Conservation (phyloP, 163 green algal species). For the Scenedesmus sp. region DNA sequence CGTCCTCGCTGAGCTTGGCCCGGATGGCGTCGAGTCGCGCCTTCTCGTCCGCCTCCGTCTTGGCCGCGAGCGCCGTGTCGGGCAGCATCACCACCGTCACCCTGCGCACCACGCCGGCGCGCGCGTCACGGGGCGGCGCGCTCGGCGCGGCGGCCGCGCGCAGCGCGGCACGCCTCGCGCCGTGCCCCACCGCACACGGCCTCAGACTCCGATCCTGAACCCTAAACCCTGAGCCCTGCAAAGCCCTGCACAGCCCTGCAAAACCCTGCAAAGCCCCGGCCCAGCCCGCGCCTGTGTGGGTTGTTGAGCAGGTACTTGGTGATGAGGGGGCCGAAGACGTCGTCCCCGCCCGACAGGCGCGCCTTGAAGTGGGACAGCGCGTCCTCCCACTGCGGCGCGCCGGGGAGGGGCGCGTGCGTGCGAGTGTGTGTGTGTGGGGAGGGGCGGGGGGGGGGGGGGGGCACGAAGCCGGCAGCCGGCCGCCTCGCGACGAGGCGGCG, state of each 20-base stretch:
- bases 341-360: constrained; percentile 78
- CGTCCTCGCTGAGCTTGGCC: constrained; percentile 62
- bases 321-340: constrained; percentile 95
- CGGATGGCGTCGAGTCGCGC: constrained; percentile 64
- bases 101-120: too few species aligned
- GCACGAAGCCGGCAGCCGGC: too few species aligned
- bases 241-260: too few species aligned
- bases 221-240: neutral
- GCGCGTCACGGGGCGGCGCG: too few species aligned
- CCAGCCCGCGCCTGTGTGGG: constrained; percentile 66
- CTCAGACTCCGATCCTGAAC: neutral
- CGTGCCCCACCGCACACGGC: neutral
- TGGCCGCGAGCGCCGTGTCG: constrained; percentile 67
- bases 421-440: constrained; percentile 23
- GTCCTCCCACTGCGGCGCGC: constrained; percentile 86
- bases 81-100: constrained; percentile 86
- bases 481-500: too few species aligned
- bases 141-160: too few species aligned
- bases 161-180: too few species aligned
- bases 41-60: constrained; percentile 84
- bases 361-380: constrained; percentile 90
- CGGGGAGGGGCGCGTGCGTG: too few species aligned
- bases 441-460: neutral
- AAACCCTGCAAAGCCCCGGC: too few species aligned
- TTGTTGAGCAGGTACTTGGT: constrained; percentile 93